A percentile compares a stretch with the other conserved stretches of the same genome.
Conservation (phyloP, 352 stramenopile species). For the Poterioochromonas sp. region DNA sequence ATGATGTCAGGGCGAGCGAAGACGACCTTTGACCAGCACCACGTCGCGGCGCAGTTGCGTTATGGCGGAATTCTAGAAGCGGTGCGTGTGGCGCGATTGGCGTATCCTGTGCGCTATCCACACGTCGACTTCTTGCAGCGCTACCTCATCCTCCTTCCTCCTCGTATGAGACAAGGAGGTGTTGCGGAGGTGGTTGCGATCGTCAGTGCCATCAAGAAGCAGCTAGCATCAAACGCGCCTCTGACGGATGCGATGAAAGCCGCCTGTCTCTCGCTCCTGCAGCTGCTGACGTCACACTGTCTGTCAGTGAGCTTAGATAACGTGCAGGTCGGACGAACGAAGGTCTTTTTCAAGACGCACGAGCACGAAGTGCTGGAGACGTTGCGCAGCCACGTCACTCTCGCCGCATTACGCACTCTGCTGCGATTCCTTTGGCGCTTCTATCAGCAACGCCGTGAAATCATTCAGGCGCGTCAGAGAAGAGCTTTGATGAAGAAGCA, state of each 20-base stretch:
- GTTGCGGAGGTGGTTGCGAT: background rate
- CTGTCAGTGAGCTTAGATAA: background rate
- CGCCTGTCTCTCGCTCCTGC: too few relatives aligned
- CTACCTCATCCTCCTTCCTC: slow-evolving; percentile 32
- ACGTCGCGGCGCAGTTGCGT: slow-evolving; percentile 84
- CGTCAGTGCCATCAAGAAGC: background rate
- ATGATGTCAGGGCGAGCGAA: background rate
- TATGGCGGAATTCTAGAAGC: slow-evolving; percentile 96
- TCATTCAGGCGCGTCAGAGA: too few relatives aligned
- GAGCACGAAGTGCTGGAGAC: background rate
- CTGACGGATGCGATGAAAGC: too few relatives aligned
- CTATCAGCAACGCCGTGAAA: too few relatives aligned
- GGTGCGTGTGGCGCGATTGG: slow-evolving; percentile 88
- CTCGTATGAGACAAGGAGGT: background rate
- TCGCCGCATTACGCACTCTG: background rate
- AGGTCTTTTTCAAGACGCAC: background rate
- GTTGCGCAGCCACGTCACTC: background rate
- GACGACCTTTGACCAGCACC: slow-evolving; percentile 68
- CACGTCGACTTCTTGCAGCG: slow-evolving; percentile 44
- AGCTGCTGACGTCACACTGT: background rate
- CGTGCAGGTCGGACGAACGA: background rate
- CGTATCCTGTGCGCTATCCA: slow-evolving; percentile 87
- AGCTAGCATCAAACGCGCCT: background rate
- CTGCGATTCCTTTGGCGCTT: background rate
- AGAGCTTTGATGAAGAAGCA: background rate